Percentiles rank a stretch among this genome's conserved stretches.
Evolutionary conservation across 208 protist species (phyloP).

Genomic region (Novymonas esmeraldas): DNA sequence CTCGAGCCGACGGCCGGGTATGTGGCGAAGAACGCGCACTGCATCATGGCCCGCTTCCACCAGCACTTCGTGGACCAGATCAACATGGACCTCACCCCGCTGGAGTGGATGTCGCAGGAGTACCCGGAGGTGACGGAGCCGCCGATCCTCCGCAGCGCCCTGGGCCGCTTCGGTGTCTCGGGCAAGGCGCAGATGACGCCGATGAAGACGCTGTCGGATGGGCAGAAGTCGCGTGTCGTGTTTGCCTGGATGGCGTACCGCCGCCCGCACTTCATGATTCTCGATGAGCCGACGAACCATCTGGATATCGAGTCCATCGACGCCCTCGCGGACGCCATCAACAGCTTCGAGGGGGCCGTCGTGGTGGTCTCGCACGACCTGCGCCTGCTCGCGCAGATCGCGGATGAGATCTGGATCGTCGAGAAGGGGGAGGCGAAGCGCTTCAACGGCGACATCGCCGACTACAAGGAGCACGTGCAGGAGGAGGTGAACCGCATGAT

Average conservation of each 20-base stretch:
- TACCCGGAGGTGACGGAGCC: slow-evolving; percentile 90
- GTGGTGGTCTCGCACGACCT: slow-evolving; percentile 97
- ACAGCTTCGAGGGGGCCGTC: slow-evolving; percentile 93
- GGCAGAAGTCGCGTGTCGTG: slow-evolving; percentile 97
- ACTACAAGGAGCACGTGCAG: slow-evolving; percentile 94
- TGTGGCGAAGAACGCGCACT: slow-evolving; percentile 92
- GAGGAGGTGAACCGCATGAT: slow-evolving; percentile 85
- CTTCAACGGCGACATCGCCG: slow-evolving; percentile 91
- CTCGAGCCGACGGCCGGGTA: slow-evolving; percentile 89
- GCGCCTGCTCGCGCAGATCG: slow-evolving; percentile 95
- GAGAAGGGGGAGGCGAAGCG: slow-evolving; percentile 85
- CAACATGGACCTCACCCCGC: slow-evolving; percentile 89
- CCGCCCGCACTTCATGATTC: slow-evolving; percentile 96
- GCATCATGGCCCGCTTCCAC: slow-evolving; percentile 94
- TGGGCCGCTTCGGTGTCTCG: slow-evolving; percentile 95
- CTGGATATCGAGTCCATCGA: slow-evolving; percentile 98
- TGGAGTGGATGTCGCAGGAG: slow-evolving; percentile 95
- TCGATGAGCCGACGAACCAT: slow-evolving; percentile 98
- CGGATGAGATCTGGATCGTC: slow-evolving; percentile 97
- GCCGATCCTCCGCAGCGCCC: slow-evolving; percentile 89
- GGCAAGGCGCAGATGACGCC: slow-evolving; percentile 90
- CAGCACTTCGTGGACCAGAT: slow-evolving; percentile 98
- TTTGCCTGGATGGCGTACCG: slow-evolving; percentile 94
- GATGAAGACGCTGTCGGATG: slow-evolving; percentile 95
- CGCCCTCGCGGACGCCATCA: slow-evolving; percentile 93